Evolutionary conservation across 164 flowering plant species (phyloP), one percentile per base, ranked within the genome.

Genomic region (Vitis rotundifolia): DNA sequence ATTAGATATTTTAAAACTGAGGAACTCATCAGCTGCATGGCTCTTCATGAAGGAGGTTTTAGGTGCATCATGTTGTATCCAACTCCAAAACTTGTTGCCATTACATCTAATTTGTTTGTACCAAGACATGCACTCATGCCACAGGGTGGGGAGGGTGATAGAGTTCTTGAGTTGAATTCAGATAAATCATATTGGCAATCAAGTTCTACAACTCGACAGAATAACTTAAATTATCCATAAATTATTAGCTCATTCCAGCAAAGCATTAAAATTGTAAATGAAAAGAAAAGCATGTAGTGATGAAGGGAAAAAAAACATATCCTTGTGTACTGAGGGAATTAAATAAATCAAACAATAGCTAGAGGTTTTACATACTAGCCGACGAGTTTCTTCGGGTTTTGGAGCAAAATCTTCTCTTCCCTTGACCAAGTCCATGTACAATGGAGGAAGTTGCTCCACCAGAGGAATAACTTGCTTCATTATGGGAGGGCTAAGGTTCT

Each of bases 401-500:
- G 99, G 99, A 77, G 70, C 78, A 78, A 92, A 92, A 72, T 92
- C 90, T 82, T 94, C 97, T 80, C 92, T 84, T 59, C 99, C 97
- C 47, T 89, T 89, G 26, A 77, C 85, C 74, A 94, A 89, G 78
- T 94, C 99, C 91, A 86, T 82, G 80, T 94, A 94, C 79, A 94
- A 77, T 8, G 97, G 94, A 73, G 97, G 93, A 60, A 94, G 93
- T 68, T 94, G 99, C 84, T 94, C 97, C 62, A 94, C 85, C 72
- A 94, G 74, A 70, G 99, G 99, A 76, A 91, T 87, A 69, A 89
- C 85, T 81, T 94, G 99, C 83, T 91, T 92, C 89, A 94, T 78
- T 51, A 94, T 82, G 53, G 95, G 81, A 77, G 98, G 97, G 78
- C 92, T 91, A 71, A 94, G 87, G 77, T 79, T 91, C 78, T 92